phyloP scores from a whole-genome alignment of 1,284 basidiomycete genomes.

The Ceratobasidium sp. region DNA sequence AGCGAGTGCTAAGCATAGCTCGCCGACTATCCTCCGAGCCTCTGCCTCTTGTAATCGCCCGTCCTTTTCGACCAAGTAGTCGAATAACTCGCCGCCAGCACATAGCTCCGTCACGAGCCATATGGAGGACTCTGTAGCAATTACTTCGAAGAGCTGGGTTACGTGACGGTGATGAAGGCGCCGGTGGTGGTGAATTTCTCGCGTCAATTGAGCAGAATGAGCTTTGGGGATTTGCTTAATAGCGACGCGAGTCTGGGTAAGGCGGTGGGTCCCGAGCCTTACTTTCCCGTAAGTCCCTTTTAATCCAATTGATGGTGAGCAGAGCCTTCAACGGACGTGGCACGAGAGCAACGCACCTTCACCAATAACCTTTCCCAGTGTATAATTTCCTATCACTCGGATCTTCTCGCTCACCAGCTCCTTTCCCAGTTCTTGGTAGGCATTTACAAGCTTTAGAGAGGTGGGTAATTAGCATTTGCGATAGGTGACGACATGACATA shows the following conservation, averaged over 20 bases:
- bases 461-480: neutral
- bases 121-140: constrained; percentile 94
- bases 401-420: constrained; percentile 92
- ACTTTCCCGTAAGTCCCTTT: constrained; percentile 94
- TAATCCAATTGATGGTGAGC: constrained; percentile 21
- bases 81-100: constrained; percentile 95
- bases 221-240: constrained; percentile 98
- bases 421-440: constrained; percentile 96
- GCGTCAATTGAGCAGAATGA: constrained; percentile 89
- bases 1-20: constrained; percentile 95
- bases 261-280: constrained; percentile 90
- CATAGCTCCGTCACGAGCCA: constrained; percentile 99
- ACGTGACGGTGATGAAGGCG: constrained; percentile 95
- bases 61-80: constrained; percentile 92
- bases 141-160: constrained; percentile 96
- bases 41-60: constrained; percentile 89
- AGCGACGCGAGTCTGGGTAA: constrained; percentile 90
- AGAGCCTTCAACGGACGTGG: constrained; percentile 47
- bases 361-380: constrained; percentile 93
- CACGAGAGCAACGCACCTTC: constrained; percentile 75
- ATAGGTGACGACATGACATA: neutral
- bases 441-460: constrained; percentile 80
- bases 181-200: constrained; percentile 98
- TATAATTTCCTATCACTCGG: constrained; percentile 95
- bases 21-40: constrained; percentile 88